A percentile compares a stretch with the other conserved stretches of the same genome.
Evolutionary conservation across 345 rosid genomes (phyloP).

Genomic region (Gossypium arboreum): DNA sequence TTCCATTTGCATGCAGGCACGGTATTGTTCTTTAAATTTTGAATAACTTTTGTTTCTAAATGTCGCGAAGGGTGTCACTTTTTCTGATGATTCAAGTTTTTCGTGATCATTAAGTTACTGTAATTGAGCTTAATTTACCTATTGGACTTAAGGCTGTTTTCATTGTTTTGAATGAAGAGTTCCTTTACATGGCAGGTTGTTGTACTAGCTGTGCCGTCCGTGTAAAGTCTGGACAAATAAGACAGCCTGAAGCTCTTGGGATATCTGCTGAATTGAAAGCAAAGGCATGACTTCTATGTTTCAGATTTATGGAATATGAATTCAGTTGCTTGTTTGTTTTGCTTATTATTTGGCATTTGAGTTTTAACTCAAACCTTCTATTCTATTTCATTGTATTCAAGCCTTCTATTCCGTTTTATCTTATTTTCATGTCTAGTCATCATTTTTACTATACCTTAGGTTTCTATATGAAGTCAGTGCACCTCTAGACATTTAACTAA

Average conservation of each 20-base stretch:
- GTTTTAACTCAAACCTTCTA: background rate
- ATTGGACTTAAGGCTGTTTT: background rate
- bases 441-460: background rate
- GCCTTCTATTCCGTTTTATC: background rate
- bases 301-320: background rate
- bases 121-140: background rate
- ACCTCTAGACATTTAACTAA: background rate
- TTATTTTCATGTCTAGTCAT: background rate
- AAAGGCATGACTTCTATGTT: constrained; percentile 43
- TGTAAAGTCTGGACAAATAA: constrained; percentile 71
- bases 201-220: constrained; percentile 99
- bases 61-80: background rate
- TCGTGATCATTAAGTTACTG: background rate
- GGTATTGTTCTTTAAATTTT: constrained; percentile 49
- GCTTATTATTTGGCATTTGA: background rate
- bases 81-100: background rate
- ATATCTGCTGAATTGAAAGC: constrained; percentile 86
- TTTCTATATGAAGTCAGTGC: background rate
- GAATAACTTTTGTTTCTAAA: background rate
- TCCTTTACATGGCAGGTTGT: constrained; percentile 54
- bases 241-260: constrained; percentile 95
- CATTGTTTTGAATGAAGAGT: background rate
- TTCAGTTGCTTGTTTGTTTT: background rate
- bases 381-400: background rate
- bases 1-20: constrained; percentile 98